Base-by-base conservation (phyloP, 208 protist genomes). In the Trypanosoma rangeli region DNA sequence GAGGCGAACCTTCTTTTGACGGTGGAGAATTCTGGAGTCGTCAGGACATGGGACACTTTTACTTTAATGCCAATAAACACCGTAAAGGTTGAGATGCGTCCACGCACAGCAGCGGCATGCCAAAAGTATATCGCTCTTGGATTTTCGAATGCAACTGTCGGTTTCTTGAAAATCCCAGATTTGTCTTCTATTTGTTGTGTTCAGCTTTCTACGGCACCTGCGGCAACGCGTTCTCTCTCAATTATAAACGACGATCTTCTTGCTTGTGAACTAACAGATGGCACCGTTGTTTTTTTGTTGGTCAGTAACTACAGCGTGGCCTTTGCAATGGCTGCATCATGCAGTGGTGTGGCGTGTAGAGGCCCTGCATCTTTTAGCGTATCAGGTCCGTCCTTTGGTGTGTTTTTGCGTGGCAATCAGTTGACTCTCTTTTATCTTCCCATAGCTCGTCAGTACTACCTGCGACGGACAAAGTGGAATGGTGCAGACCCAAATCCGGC, bases 381-480 rank as follows among this genome's bases (percentile, higher is more conserved):
- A 5, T 68, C 68, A 26, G 82, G 82, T 7, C 65, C 76, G 28
- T 78, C 79, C 10, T 88, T 84, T 65, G 79, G 61, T 22, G 49
- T 68, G 18, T 82, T 79, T 68, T 49, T 57, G 31, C 50, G 59
- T 28, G 68, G 49, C n/a, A 35, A 61, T 20, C 61, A 83, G n/a
- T 50, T 72, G 16, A 69, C 64, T 56, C 26, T 80, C 12, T 82
- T 78, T 69, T 70, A 88, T 63, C 64, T 88, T 2, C 83, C 83
- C 1, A 76, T 76, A 0, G 71, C 73, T 13, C 68, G 68, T 5
- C 69, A 78, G 46, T 68, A 74, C 64, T 76, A 80, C 57, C 16
- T 68, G 22, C 59, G 54, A 22, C 20, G 57, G 33, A 37, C 26
- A 0, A 64, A 24, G n/a, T 44, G 20, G 12, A 48, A 62, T 42